Evolutionary conservation across 2,329 filamentous ascomycete species (phyloP), one percentile per base, ranked within the genome.

Genomic region (Fusarium sp.): DNA sequence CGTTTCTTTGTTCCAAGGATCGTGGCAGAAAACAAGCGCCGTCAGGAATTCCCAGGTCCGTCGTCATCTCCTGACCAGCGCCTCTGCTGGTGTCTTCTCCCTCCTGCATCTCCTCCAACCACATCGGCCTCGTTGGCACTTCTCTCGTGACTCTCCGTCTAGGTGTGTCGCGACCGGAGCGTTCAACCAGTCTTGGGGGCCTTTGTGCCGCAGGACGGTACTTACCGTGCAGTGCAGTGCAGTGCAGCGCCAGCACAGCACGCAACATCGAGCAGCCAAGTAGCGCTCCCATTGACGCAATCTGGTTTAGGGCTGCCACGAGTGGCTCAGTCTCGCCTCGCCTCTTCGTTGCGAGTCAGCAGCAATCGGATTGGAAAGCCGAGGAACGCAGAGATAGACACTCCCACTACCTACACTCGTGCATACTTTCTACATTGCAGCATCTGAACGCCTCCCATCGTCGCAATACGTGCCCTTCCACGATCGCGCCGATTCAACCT

Each of bases 201-300:
- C 69, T 77, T 57, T 70, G 76, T 73, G 75, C 76, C 72, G 73
- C 64, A 56, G 67, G 76, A 74, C 72, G 71, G 74, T 73, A 54
- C 60, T 45, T 58, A 69, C 63, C 24, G 47, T 54, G 47, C 18
- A 52, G 47, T n/a, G 18, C 27, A 29, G 27, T 29, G 27, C 29
- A 29, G 29, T 29, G 29, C 29, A 29, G 29, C 9, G 29, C 29
- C 29, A 31, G 29, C 29, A 31, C 29, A 54, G 47, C 47, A 54
- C 47, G 47, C 47, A 54, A 31, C 47, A 31, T 27, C 18, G 11
- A 50, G 64, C 71, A 66, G 42, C 38, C 57, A 62, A 68, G 54
- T 71, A 67, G 60, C 60, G 60, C 45, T 47, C 56, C 20, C 62
- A 61, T 78, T 77, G 74, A 77, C 76, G 76, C 76, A 76, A 78